phyloP scores from a whole-genome alignment of 2,329 filamentous ascomycete species.

The Diplodia corticola region DNA sequence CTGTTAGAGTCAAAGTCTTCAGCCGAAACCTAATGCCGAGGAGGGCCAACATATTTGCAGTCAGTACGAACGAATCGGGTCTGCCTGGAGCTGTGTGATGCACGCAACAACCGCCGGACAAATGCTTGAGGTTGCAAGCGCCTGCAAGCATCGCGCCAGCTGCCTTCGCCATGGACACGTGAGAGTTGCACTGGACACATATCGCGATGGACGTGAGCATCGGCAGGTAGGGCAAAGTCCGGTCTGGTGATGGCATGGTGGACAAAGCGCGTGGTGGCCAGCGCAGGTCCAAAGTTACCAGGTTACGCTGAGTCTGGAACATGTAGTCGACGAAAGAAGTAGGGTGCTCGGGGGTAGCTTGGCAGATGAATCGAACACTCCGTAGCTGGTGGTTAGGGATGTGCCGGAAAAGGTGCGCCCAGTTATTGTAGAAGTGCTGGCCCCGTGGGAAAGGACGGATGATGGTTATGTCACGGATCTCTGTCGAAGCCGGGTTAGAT shows the following conservation, averaged over 20 bases:
- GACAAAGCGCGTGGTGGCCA: background rate
- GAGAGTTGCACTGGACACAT: background rate
- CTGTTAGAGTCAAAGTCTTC: background rate
- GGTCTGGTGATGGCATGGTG: background rate
- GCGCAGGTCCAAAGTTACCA: background rate
- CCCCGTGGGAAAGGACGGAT: background rate
- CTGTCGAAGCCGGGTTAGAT: background rate
- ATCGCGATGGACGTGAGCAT: background rate
- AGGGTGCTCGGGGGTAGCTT: background rate
- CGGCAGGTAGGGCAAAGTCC: too few relatives aligned
- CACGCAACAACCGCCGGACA: background rate
- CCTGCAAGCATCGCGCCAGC: background rate
- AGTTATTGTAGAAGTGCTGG: background rate
- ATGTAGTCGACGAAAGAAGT: background rate
- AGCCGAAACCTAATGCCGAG: background rate
- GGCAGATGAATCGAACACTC: background rate
- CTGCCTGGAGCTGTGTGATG: background rate
- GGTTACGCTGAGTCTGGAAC: background rate
- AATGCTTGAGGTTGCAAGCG: background rate
- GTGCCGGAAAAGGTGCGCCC: background rate
- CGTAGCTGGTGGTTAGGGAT: background rate
- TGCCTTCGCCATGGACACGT: background rate
- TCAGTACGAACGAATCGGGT: background rate
- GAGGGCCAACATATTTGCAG: background rate
- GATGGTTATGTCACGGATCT: background rate